These are phyloP conservation scores for Discostella stelligera DNA, from an alignment of 352 stramenopile species.

Conservation along the genomic window DNA sequence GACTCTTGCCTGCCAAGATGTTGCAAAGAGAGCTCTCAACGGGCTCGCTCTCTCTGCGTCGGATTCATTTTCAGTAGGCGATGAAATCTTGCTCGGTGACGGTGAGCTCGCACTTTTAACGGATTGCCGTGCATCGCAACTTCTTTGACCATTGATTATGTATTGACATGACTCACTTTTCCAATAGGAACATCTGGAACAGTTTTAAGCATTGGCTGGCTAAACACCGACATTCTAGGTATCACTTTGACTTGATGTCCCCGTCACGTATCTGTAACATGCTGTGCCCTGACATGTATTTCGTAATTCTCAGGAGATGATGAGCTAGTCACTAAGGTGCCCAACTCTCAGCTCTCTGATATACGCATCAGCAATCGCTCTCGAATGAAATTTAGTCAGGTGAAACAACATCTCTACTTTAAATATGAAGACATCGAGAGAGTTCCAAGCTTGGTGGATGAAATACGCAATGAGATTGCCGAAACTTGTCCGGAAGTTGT, in stretches of 20 bases:
- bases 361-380: conserved; percentile 50
- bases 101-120: conserved; percentile 16
- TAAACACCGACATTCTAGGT: conserved; percentile 50
- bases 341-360: conserved; percentile 50
- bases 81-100: conserved; percentile 47
- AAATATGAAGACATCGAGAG: conserved; percentile 43
- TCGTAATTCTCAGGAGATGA: conserved; percentile 27
- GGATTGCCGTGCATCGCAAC: conserved; percentile 1
- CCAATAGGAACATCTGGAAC: conserved; percentile 41
- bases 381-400: conserved; percentile 44
- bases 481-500: conserved; percentile 44
- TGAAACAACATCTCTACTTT: conserved; percentile 53
- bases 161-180: conserved; percentile 2
- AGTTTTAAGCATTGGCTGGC: conserved; percentile 45
- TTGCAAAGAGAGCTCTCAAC: conserved; percentile 46
- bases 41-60: conserved; percentile 45
- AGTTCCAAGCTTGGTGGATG: conserved; percentile 35
- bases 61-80: conserved; percentile 50
- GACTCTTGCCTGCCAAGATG: conserved; percentile 47
- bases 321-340: conserved; percentile 56
- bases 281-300: not conserved
- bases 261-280: not conserved
- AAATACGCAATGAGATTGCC: conserved; percentile 53
- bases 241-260: not conserved
- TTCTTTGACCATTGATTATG: conserved; percentile 4